Evolutionary conservation across 163 green algal species (phyloP).

Genomic region (Scenedesmus sp.): DNA sequence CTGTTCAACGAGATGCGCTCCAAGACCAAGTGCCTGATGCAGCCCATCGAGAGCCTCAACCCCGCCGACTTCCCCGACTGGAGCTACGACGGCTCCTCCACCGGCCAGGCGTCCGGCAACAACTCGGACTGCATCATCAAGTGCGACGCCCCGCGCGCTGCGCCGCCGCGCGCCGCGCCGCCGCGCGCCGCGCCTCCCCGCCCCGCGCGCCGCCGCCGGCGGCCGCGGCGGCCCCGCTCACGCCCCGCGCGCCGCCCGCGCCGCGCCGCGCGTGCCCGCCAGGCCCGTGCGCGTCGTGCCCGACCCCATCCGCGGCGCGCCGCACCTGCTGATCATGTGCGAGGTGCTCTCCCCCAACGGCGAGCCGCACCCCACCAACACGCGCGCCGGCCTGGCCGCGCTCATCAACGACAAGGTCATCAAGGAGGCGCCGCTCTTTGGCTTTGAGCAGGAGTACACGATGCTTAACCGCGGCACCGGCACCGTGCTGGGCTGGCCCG

Average conservation of each 20-base stretch:
- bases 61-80: constrained; percentile 85
- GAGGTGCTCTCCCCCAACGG: constrained; percentile 79
- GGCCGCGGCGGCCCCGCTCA: no score
- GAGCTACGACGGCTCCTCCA: constrained; percentile 93
- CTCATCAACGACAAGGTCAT: constrained; percentile 73
- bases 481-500: constrained; percentile 76
- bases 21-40: constrained; percentile 94
- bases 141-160: not conserved
- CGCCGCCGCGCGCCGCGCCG: no score
- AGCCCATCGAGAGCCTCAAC: constrained; percentile 67
- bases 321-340: constrained; percentile 89
- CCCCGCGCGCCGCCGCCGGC: no score
- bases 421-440: constrained; percentile 78
- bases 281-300: constrained; percentile 79
- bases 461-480: constrained; percentile 72
- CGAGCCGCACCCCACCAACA: constrained; percentile 83
- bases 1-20: constrained; percentile 91
- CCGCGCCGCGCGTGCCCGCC: constrained; percentile 1
- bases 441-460: constrained; percentile 94
- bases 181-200: no score
- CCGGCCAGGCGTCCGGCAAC: constrained; percentile 90
- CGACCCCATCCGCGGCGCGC: constrained; percentile 88
- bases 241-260: no score
- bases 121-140: constrained; percentile 83
- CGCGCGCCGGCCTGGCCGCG: constrained; percentile 72